These are phyloP conservation scores for Candida maesae DNA, from an alignment of 805 yeast species.

Conservation along the genomic window DNA sequence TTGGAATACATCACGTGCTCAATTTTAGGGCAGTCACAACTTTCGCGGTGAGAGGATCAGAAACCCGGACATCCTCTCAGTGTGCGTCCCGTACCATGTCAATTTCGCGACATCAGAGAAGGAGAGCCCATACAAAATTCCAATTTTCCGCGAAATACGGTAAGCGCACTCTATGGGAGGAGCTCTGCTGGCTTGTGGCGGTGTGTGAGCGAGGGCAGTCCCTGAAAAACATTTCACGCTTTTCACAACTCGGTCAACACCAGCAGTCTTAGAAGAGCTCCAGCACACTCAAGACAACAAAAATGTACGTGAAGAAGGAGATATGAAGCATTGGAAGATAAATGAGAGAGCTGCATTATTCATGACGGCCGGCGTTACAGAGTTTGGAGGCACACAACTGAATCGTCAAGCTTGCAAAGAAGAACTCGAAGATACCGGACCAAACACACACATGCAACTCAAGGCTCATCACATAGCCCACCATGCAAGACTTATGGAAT, in stretches of 20 bases:
- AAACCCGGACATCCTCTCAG: neutral
- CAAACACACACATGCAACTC: too few relatives aligned
- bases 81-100: neutral
- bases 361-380: neutral
- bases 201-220: conserved; percentile 1
- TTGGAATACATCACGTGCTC: too few relatives aligned
- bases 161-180: conserved; percentile 10
- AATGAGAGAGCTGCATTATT: neutral
- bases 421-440: too few relatives aligned
- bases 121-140: neutral
- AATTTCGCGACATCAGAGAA: neutral
- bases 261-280: conserved; percentile 1
- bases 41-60: too few relatives aligned
- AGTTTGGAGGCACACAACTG: conserved; percentile 1
- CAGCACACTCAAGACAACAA: conserved; percentile 21
- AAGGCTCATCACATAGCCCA: too few relatives aligned
- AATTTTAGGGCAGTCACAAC: neutral
- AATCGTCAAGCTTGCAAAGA: too few relatives aligned
- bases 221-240: conserved; percentile 20
- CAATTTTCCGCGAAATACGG: conserved; percentile 6
- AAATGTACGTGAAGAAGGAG: conserved; percentile 24
- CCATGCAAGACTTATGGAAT: too few relatives aligned
- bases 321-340: neutral
- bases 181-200: neutral
- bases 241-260: conserved; percentile 13